A percentile compares a stretch with the other conserved stretches of the same genome.
These are phyloP conservation scores for Arthrobotrys iridis DNA, from an alignment of 2,329 filamentous ascomycete genomes.

Conservation along the genomic window DNA sequence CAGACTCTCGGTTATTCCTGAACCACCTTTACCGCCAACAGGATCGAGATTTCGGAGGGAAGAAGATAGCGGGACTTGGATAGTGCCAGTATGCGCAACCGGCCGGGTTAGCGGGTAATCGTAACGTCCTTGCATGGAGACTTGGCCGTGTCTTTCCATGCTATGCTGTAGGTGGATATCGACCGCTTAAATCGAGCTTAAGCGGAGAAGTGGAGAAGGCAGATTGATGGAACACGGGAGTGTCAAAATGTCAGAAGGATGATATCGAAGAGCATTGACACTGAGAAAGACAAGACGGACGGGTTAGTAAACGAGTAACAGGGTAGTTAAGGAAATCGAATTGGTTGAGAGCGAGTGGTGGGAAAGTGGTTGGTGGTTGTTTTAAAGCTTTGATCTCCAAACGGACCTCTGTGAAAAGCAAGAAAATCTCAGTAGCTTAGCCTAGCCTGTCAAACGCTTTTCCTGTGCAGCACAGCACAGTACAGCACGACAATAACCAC, in stretches of 20 bases:
- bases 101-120: conserved; percentile 49
- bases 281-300: conserved; percentile 11
- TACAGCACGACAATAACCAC: conserved; percentile 1
- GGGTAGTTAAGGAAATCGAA: conserved; percentile 19
- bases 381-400: conserved; percentile 53
- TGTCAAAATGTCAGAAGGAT: conserved; percentile 26
- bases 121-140: conserved; percentile 53
- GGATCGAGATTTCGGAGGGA: conserved; percentile 47
- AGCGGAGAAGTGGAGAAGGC: conserved; percentile 47
- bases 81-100: conserved; percentile 48
- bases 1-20: conserved; percentile 64
- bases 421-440: conserved; percentile 53
- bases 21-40: conserved; percentile 48
- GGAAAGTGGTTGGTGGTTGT: conserved; percentile 38
- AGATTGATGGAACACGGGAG: conserved; percentile 25
- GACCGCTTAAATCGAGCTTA: conserved; percentile 33
- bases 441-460: conserved; percentile 24
- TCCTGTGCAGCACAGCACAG: conserved; percentile 6
- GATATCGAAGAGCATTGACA: conserved; percentile 48
- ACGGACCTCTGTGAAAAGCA: conserved; percentile 51
- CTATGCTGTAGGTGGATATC: conserved; percentile 33
- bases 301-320: conserved; percentile 26
- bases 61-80: conserved; percentile 45
- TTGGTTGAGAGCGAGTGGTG: conserved; percentile 17
- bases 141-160: conserved; percentile 53